Evolutionary conservation across 441 rosid genomes (phyloP), one percentile per base, ranked within the genome.

Genomic region (Erodium chrysanthum): DNA sequence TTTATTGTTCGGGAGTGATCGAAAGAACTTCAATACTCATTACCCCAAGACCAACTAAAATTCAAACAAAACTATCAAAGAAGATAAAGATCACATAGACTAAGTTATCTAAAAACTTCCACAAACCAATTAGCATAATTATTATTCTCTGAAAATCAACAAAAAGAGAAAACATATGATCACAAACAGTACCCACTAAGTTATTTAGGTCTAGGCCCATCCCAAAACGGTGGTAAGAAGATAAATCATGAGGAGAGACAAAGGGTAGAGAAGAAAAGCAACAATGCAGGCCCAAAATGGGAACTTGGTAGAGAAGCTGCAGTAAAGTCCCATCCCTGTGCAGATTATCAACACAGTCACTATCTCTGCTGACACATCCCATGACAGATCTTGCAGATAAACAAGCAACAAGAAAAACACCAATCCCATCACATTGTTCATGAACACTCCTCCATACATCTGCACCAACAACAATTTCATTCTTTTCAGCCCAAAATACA

Each of bases 361-460:
- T 72, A 83, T 71, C 71, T 87, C 88, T 23, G 84, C 83, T 5
- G 96, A 81, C 14, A 84, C 84, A 71, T 78, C 81, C 92, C 89
- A 87, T 10, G 76, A 18, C 68, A 89, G 67, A 60, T 84, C 81
- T 69, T 67, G 74, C 37, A 84, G 65, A 75, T 79, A 85, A 31
- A 89, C 79, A 66, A 87, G 70, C 33, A 69, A 67, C 76, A 89
- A 73, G 84, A 83, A 86, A 22, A 65, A 71, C 2, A 80, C 72
- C 78, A 89, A 68, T 12, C 90, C 88, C 88, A 81, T 70, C 18
- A 83, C 74, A 66, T 85, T 87, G 79, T 80, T 84, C 88, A 85
- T 84, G 48, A 87, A 85, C 31, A 87, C 85, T 63, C 83, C 90
- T 12, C 78, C 77, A 42, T 89, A 88, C 3, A 86, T 75, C 89